Base-by-base conservation (phyloP, 2,329 filamentous ascomycete genomes). In the Westerdykella sp. region DNA sequence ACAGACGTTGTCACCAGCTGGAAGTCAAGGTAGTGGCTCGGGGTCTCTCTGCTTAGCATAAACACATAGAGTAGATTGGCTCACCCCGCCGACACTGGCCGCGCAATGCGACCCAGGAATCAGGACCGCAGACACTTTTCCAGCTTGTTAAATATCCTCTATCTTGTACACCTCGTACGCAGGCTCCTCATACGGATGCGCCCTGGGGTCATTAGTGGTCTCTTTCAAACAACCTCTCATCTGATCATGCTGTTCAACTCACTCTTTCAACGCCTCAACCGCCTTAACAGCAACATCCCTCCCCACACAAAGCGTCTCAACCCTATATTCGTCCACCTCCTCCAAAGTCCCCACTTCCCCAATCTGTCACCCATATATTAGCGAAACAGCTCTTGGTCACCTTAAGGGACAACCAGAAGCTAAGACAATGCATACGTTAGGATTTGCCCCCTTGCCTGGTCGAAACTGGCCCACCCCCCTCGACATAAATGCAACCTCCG, bases 261-360 rank as follows among this genome's bases (percentile, higher is more conserved):
- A 84, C 83, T 67, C 71, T 63, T 84, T 86, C 64, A 87, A 59
- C 4, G 80, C 83, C 23, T 72, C 73, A 0, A 86, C 81, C 1
- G 76, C 83, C 32, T 71, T 72, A 47, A 68, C 71, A 0, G 72
- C 71, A 14, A 77, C 70, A 7, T 83, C 77, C 53, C 76, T 73
- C 0, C 81, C 80, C 0, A 79, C 53, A 56, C 80, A 82, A 3
- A 84, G 57, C 1, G 77, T 76, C 69, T 87, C 83, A 13, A 84
- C 78, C 38, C 74, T 73, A 1, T 76, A 70, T 62, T 87, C 83
- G 3, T 76, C 71, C 0, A 79, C 71, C 45, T 78, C 61, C 62
- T 85, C 80, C 1, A 85, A 55, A 22, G 69, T 61, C 0, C 81
- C 80, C 1, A 73, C 67, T 9, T 66, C 65, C 0, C 83, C 84